Evolutionary conservation across 202 grass and related monocot species (phyloP).

Genomic region (Bolboschoenoplectus hybrid): DNA sequence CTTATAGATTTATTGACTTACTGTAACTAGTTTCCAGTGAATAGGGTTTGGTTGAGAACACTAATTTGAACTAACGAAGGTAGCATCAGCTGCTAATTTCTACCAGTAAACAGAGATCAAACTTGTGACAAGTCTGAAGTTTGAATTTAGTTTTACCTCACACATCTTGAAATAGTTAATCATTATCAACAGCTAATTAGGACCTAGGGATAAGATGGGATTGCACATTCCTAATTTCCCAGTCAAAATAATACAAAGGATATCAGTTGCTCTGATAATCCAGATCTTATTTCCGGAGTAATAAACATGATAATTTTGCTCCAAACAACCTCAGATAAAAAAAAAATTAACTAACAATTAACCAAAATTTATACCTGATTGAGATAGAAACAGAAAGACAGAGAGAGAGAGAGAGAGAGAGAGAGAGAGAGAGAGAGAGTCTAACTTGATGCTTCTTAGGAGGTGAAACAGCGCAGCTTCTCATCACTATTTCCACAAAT

Average conservation of each 20-base stretch:
- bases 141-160: background rate
- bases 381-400: background rate
- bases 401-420: too few relatives aligned
- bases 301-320: background rate
- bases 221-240: background rate
- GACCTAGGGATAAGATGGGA: background rate
- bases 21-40: background rate
- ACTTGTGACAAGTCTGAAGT: background rate
- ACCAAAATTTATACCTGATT: background rate
- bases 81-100: background rate
- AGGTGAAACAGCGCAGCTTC: constrained; percentile 44
- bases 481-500: constrained; percentile 85
- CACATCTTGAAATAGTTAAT: background rate
- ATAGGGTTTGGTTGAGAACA: background rate
- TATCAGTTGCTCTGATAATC: background rate
- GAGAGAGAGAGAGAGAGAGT: background rate
- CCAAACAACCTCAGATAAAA: background rate
- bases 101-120: background rate
- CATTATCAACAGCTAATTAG: background rate
- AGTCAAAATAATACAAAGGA: background rate
- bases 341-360: background rate
- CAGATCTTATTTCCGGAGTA: background rate
- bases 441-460: constrained; percentile 80
- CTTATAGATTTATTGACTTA: too few relatives aligned
- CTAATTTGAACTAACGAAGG: background rate